These are phyloP conservation scores for Candida pini DNA, from an alignment of 805 yeast species.

Conservation along the genomic window DNA sequence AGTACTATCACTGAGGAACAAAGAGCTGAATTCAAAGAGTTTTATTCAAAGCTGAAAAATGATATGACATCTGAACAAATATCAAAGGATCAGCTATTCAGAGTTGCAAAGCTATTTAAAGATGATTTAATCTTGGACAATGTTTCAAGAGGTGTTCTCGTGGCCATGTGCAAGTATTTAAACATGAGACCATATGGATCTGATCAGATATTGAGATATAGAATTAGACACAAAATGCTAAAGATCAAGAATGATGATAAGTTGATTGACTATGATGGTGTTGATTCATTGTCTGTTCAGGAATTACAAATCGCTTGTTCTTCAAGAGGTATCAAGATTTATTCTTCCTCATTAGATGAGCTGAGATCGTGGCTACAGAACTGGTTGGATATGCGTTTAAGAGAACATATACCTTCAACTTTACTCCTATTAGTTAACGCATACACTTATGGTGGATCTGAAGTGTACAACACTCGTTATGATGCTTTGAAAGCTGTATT, in stretches of 20 bases:
- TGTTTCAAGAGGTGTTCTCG: conserved; percentile 82
- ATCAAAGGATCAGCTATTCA: conserved; percentile 57
- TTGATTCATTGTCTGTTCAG: conserved; percentile 67
- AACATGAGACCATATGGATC: conserved; percentile 89
- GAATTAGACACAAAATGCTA: conserved; percentile 83
- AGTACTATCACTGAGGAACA: conserved; percentile 65
- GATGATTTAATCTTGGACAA: conserved; percentile 93
- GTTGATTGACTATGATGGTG: conserved; percentile 89
- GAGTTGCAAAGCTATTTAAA: conserved; percentile 85
- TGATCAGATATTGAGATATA: conserved; percentile 81
- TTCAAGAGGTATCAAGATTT: conserved; percentile 84
- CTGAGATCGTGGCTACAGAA: conserved; percentile 69
- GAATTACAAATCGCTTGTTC: conserved; percentile 89
- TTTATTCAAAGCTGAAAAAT: conserved; percentile 66
- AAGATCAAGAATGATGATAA: conserved; percentile 87
- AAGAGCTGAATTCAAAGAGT: conserved; percentile 65
- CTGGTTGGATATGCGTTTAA: conserved; percentile 85
- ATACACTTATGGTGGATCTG: conserved; percentile 73
- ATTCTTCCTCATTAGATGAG: conserved; percentile 71
- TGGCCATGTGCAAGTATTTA: conserved; percentile 90
- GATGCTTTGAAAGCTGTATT: conserved; percentile 87
- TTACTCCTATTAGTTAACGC: conserved; percentile 79
- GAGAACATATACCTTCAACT: conserved; percentile 86
- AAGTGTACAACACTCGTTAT: conserved; percentile 49
- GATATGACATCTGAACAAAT: conserved; percentile 46